These are phyloP conservation scores for Aureobasidium musti DNA, from an alignment of 2,329 filamentous ascomycete genomes.

Conservation along the genomic window DNA sequence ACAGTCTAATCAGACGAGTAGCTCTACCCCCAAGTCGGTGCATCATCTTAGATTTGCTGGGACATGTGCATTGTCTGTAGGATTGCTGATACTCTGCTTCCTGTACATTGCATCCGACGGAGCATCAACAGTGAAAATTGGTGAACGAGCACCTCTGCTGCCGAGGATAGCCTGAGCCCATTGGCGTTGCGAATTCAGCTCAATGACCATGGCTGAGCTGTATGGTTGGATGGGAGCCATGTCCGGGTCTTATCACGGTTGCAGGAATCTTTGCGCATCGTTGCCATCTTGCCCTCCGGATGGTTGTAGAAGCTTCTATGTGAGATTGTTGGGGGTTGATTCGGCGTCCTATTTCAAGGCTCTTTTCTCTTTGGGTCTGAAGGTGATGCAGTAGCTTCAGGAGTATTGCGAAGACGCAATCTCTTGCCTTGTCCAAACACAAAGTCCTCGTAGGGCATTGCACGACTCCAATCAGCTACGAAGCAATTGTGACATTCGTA, in stretches of 20 bases:
- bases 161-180: neutral
- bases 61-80: too few relatives aligned
- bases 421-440: neutral
- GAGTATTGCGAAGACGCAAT: neutral
- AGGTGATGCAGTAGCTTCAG: neutral
- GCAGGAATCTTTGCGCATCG: too few relatives aligned
- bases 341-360: neutral
- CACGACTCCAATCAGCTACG: neutral
- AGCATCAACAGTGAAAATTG: neutral
- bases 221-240: neutral
- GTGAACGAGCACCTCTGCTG: neutral
- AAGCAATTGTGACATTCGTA: neutral
- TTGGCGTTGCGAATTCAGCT: neutral
- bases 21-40: too few relatives aligned
- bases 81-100: neutral
- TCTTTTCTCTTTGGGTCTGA: neutral
- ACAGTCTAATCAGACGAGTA: too few relatives aligned
- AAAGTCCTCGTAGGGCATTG: neutral
- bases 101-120: neutral
- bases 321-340: neutral
- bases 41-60: too few relatives aligned
- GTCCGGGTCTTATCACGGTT: neutral
- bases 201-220: neutral
- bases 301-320: neutral
- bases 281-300: neutral